Conservation (phyloP, 169 alveolate species). For the Condylostoma magnum region DNA sequence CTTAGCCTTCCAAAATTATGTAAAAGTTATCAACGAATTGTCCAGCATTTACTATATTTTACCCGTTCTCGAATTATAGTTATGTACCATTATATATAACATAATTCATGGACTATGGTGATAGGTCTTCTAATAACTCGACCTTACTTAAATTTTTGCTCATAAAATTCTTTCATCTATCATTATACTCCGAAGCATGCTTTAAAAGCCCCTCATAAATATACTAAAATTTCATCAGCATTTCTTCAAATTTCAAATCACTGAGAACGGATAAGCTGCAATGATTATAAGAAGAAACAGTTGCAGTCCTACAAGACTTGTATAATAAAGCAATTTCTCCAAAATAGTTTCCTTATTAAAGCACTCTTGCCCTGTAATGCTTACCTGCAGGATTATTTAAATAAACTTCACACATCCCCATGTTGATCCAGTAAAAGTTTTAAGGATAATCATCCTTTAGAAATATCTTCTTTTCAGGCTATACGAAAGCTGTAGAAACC, state of each 20-base stretch:
- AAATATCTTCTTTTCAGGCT: conserved; percentile 36
- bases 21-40: not conserved
- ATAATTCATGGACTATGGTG: not conserved
- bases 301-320: not conserved
- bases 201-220: not conserved
- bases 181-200: not conserved
- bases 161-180: not conserved
- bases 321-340: conserved; percentile 9
- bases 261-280: not conserved
- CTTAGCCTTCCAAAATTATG: not conserved
- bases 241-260: not conserved
- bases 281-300: not conserved
- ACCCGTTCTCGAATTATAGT: not conserved
- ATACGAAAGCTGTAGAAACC: not conserved
- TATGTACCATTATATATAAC: not conserved
- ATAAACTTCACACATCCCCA: conserved; percentile 32
- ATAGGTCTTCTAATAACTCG: not conserved
- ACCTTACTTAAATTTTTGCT: not conserved
- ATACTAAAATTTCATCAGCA: not conserved
- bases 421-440: conserved; percentile 28
- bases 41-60: not conserved
- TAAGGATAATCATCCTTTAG: conserved; percentile 23
- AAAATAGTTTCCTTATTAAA: not conserved
- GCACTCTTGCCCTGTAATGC: not conserved
- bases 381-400: not conserved